Evolutionary conservation across 768 basidiomycete species (phyloP), one percentile per base, ranked within the genome.

Genomic region (Crassisporium funariophilum): DNA sequence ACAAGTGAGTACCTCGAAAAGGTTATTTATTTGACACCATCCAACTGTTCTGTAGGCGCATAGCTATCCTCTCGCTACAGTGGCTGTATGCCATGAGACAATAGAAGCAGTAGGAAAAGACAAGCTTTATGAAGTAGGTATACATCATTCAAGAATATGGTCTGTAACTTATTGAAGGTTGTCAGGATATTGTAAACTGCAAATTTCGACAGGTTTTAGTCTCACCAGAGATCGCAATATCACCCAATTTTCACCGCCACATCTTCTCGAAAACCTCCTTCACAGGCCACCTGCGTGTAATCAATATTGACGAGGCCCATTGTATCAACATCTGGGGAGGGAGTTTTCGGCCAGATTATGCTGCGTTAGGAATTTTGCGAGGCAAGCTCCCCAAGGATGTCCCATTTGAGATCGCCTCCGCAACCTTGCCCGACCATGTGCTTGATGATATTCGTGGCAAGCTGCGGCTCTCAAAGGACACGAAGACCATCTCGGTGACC

Each of bases 271-370:
- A 60, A 42, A 11, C 10, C 15, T 31, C 5, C 1, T 57, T 62
- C 25, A 40, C 35, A 5, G 16, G 37, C 15, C 29, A 33, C 11
- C 39, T 60, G 1, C 42, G 54, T 10, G 41, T 40, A 7, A 42
- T 58, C 5, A 44, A 44, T 21, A 58, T 63, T 44, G 60, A 61
- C 34, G 53, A 61, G 36, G 60, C 54, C 0, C 60, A 61, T 34
- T 63, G 60, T 23, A 58, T 59, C 5, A 61, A 35, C 21, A 27
- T 58, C 3, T 61, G 62, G 61, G 58, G 60, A 20, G 56, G 55
- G 1, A 56, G 34, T 19, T 63, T 63, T 38, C 54, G 58, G 0
- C 44, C 45, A 10, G 60, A 61, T 25, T 61, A 59, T 35, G 39
- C 42, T 3, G 34, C 27, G 3, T 50, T 59, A 41, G 59, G 60